Base-by-base conservation (phyloP, 129 eudicot genomes). In the Artemisia annua region DNA sequence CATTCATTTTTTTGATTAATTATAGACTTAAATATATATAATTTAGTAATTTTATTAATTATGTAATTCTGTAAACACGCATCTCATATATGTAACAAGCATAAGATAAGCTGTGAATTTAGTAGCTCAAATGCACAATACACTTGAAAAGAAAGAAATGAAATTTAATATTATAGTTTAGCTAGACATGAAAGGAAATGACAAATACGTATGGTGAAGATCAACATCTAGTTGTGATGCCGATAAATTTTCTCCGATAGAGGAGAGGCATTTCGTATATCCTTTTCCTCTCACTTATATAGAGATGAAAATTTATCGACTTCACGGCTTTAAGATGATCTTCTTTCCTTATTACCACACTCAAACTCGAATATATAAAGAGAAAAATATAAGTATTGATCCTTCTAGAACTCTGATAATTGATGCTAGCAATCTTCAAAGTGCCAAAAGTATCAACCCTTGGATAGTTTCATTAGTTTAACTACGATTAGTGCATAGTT, bases 241-340 rank as follows among this genome's bases (percentile, higher is more conserved):
- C 53, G 76, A 85, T 76, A 92, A 92, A 92, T 91, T 91, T 91
- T 73, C 89, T 84, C 84, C 85, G 59, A 66, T 30, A 20, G 61
- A 53, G 67, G 78, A 78, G 66, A 78, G 78, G 68, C 67, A 63
- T 67, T 72, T 66, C 68, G 71, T 53, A 18, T 19, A 15, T 69
- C 48, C 18, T 57, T 43, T 67, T 56, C 48, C 71, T 61, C 71
- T 64, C 65, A 55, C 69, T 18, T 77, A 19, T 52, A 48, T 54
- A 19, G 67, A 54, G 83, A 83, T 83, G 89, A 86, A 92, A 92
- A 92, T 87, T 92, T 86, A 85, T 78, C 75, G 67, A 86, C 97
- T 92, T 92, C 97, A 88, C 19, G 77, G 64, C 88, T 52, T 83
- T 75, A 78, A 71, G 78, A 32, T 39, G 69, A 70, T 46, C 64